Evolutionary conservation across 352 stramenopile species (phyloP).

Genomic region (Globisporangium abappressorium): DNA sequence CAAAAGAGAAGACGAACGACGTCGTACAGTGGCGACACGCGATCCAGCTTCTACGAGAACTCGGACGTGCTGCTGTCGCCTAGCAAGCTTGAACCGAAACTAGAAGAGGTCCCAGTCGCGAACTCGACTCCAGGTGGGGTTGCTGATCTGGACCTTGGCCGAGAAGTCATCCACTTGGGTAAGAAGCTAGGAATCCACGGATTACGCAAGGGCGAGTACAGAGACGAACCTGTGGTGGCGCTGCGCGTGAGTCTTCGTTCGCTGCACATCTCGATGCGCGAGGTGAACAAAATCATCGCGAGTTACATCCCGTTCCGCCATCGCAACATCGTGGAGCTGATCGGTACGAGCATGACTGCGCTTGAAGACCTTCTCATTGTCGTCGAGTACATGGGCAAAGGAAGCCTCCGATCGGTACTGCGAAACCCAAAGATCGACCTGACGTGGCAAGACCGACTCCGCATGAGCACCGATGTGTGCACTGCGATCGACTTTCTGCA

Average conservation of each 20-base stretch:
- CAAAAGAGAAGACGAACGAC: slow-evolving; percentile 1
- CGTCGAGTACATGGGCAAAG: slow-evolving; percentile 75
- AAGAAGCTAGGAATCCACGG: slow-evolving; percentile 53
- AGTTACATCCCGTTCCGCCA: slow-evolving; percentile 65
- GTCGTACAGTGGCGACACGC: slow-evolving; percentile 15
- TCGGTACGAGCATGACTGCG: slow-evolving; percentile 54
- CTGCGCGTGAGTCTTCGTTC: slow-evolving; percentile 44
- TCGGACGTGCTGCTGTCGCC: slow-evolving; percentile 21
- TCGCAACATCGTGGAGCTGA: slow-evolving; percentile 61
- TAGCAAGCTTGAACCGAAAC: slow-evolving; percentile 13
- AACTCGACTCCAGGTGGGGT: slow-evolving; percentile 25
- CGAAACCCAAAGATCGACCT: slow-evolving; percentile 45
- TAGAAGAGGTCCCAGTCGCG: slow-evolving; percentile 1
- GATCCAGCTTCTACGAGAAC: slow-evolving; percentile 21
- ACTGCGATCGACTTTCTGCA: slow-evolving; percentile 51
- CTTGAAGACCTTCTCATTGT: slow-evolving; percentile 67
- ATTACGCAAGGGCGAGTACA: slow-evolving; percentile 50
- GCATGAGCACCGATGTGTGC: slow-evolving; percentile 54
- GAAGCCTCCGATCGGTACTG: slow-evolving; percentile 56
- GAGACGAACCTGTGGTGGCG: slow-evolving; percentile 47
- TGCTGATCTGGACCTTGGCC: slow-evolving; percentile 47
- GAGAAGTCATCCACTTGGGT: slow-evolving; percentile 40
- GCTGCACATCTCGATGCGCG: slow-evolving; percentile 32
- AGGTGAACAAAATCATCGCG: slow-evolving; percentile 45
- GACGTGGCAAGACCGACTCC: slow-evolving; percentile 43